Conservation (phyloP, 768 basidiomycete genomes). For the Lentinula edodes region DNA sequence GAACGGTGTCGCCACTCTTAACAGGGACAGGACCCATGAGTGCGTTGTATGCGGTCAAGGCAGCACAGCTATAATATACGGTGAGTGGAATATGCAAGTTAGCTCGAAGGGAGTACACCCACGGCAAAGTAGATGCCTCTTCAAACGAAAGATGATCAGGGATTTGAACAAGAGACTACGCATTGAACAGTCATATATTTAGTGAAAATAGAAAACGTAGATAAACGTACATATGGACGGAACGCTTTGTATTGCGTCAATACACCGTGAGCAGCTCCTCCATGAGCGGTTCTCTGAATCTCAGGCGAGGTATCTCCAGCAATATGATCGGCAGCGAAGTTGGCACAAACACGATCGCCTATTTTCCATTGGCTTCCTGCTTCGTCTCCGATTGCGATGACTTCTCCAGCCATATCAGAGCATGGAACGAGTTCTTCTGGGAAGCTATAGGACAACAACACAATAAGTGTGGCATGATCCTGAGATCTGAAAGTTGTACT, state of each 20-base stretch:
- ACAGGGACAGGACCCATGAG: constrained; percentile 44
- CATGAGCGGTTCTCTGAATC: constrained; percentile 32
- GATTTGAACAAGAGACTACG: constrained; percentile 42
- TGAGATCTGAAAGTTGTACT: not conserved
- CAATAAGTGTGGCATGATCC: not conserved
- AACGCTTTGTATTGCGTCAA: constrained; percentile 51
- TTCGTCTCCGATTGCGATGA: constrained; percentile 39
- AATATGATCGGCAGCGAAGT: constrained; percentile 44
- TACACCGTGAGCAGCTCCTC: constrained; percentile 45
- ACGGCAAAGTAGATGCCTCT: constrained; percentile 63
- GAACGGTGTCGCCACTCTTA: constrained; percentile 54
- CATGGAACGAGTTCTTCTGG: constrained; percentile 25
- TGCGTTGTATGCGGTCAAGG: constrained; percentile 60
- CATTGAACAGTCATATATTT: not conserved
- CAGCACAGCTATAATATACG: constrained; percentile 38
- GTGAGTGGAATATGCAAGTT: not conserved
- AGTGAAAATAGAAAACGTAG: not conserved
- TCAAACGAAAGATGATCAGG: constrained; percentile 56
- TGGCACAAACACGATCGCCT: constrained; percentile 55
- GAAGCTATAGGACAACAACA: not conserved
- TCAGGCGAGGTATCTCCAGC: constrained; percentile 35
- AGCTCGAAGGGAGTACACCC: constrained; percentile 11
- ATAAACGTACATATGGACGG: constrained; percentile 31
- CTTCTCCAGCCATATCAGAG: constrained; percentile 55
- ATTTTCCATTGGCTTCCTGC: constrained; percentile 39